Evolutionary conservation across 1,139 yeast genomes (phyloP), one percentile per base, ranked within the genome.

Genomic region (Suhomyces choctaworum): DNA sequence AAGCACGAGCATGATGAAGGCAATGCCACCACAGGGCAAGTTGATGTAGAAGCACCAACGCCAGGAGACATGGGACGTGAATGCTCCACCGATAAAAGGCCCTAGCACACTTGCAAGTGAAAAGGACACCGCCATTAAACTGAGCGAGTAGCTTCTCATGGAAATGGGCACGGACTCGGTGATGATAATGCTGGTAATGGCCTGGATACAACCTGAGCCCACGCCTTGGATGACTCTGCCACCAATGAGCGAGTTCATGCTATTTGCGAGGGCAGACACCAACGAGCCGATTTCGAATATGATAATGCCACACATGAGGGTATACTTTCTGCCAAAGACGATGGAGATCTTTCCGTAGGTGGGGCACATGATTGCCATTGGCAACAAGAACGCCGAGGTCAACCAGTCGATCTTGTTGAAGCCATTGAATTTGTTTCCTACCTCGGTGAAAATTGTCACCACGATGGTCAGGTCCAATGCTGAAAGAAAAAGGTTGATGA

Each of bases 1-100:
- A 16, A 50, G 37, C 4, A 42, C 11, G 7, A 54, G 39, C 21
- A 47, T 31, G 2, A 38, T 29, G 26, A 46, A 42, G 1, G 61
- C 57, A 10, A 48, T 22, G 5, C 48, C 57, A 0, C 61, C 61
- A 21, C 54, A 30, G 6, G 61, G 61, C 26, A 56, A 41, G 27
- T 56, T 55, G 40, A 56, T 48, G 39, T 54, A 56, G 45, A 54
- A 56, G 28, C 59, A 54, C 58, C 59, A 54, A 30, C 60, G 42
- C 61, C 61, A 56, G 5, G 50, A 34, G 1, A 48, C 59, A 15
- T 48, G 44, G 7, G 48, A 28, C 6, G 59, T 42, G 25, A 56
- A 48, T 2, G 54, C 60, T 2, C 61, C 60, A 2, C 61, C 60
- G 8, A 54, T 41, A 27, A 55, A 51, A 1, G 61, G 61, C 2